Conservation (phyloP, 1,284 basidiomycete genomes). For the Mycena sp. region DNA sequence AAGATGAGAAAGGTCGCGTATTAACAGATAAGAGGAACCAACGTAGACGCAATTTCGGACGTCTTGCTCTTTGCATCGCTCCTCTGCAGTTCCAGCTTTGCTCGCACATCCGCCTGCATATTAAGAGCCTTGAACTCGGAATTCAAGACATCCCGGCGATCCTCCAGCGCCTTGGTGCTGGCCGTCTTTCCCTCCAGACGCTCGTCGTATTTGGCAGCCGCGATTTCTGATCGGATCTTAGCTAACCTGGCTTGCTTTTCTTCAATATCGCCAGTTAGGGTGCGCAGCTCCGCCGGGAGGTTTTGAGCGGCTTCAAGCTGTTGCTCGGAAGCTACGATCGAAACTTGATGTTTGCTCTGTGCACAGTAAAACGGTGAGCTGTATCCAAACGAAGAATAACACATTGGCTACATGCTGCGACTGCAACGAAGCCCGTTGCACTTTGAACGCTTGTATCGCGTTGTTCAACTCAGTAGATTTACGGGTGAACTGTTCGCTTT, state of each 20-base stretch:
- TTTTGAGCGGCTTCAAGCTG: conserved; percentile 65
- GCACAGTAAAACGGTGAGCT: conserved; percentile 11
- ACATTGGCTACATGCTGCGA: conserved; percentile 67
- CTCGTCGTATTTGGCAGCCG: conserved; percentile 73
- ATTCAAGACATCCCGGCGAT: conserved; percentile 76
- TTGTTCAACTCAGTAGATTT: conserved; percentile 62
- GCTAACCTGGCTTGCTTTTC: conserved; percentile 70
- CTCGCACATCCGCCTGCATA: conserved; percentile 84
- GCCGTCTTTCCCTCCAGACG: conserved; percentile 68
- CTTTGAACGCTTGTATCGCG: conserved; percentile 61
- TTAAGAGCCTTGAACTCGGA: conserved; percentile 80
- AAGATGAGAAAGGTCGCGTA: conserved; percentile 12
- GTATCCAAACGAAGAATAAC: neutral
- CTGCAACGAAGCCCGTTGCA: conserved; percentile 60
- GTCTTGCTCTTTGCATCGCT: conserved; percentile 73
- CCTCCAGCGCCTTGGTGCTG: conserved; percentile 72
- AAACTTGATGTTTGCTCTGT: conserved; percentile 61
- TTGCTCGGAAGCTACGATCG: conserved; percentile 62
- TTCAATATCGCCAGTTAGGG: conserved; percentile 71
- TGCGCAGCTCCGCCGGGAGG: conserved; percentile 66
- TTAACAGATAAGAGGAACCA: neutral
- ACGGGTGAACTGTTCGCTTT: conserved; percentile 67
- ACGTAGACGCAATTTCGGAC: conserved; percentile 76
- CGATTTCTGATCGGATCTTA: conserved; percentile 67
- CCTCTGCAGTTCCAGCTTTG: conserved; percentile 82